Conservation (phyloP, 2,329 filamentous ascomycete genomes). For the Phialophora tarda region DNA sequence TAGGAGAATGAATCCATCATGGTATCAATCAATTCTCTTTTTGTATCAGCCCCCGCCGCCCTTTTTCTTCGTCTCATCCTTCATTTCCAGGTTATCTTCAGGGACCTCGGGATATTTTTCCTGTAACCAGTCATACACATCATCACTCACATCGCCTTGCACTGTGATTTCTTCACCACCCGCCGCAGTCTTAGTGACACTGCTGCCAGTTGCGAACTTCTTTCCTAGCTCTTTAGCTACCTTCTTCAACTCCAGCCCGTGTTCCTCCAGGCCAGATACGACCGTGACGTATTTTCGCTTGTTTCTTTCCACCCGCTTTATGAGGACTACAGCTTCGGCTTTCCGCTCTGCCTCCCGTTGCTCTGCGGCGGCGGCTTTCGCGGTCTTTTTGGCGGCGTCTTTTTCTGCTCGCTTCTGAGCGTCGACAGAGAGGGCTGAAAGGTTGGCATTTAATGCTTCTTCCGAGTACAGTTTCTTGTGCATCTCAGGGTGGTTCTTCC, state of each 20-base stretch:
- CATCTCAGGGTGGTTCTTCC: conserved; percentile 72
- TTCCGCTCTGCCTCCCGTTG: conserved; percentile 81
- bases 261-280: conserved; percentile 86
- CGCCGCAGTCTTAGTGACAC: conserved; percentile 84
- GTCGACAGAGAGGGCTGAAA: conserved; percentile 83
- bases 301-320: conserved; percentile 97
- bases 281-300: conserved; percentile 97
- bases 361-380: conserved; percentile 87
- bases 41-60: conserved; percentile 8
- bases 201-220: conserved; percentile 94
- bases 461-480: conserved; percentile 84
- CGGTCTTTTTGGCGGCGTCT: conserved; percentile 94
- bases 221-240: conserved; percentile 96
- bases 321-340: conserved; percentile 79
- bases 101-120: conserved; percentile 86
- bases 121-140: conserved; percentile 87
- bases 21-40: background rate
- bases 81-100: conserved; percentile 93
- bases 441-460: conserved; percentile 81
- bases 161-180: conserved; percentile 97
- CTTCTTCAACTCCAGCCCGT: conserved; percentile 93
- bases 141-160: conserved; percentile 93
- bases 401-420: conserved; percentile 94
- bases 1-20: background rate
- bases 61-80: conserved; percentile 94